Conservation (phyloP, 306 rosid genomes). For the Arachis hypogaea region DNA sequence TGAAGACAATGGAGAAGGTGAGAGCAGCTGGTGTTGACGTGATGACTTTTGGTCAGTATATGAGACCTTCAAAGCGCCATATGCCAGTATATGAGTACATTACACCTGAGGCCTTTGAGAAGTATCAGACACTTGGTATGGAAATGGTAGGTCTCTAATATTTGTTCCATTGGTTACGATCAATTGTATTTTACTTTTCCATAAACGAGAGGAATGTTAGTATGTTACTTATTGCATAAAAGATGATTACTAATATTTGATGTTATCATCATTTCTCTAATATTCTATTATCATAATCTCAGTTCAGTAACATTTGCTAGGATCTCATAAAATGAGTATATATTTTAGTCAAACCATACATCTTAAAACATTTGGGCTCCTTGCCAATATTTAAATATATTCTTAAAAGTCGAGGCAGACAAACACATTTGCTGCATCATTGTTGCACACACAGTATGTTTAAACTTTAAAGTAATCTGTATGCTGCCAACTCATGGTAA, state of each 20-base stretch:
- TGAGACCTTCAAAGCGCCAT: slow-evolving; percentile 99
- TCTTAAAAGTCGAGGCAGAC: slow-evolving; percentile 12
- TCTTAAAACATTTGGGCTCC: slow-evolving; percentile 21
- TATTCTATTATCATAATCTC: not conserved
- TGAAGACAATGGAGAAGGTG: slow-evolving; percentile 98
- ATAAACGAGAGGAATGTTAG: slow-evolving; percentile 23
- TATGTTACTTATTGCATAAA: not conserved
- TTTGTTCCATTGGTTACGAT: slow-evolving; percentile 16
- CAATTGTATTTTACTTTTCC: not conserved
- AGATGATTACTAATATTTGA: slow-evolving; percentile 25
- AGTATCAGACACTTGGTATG: slow-evolving; percentile 83
- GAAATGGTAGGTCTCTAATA: slow-evolving; percentile 72
- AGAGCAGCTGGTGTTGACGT: slow-evolving; percentile 98
- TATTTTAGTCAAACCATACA: slow-evolving; percentile 12
- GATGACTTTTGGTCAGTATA: slow-evolving; percentile 97
- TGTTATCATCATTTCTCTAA: slow-evolving; percentile 28
- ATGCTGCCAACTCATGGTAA: slow-evolving; percentile 12
- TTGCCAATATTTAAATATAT: slow-evolving; percentile 23
- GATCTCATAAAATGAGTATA: slow-evolving; percentile 4
- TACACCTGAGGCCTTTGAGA: slow-evolving; percentile 93
- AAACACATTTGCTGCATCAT: slow-evolving; percentile 2
- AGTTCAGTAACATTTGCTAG: slow-evolving; percentile 26
- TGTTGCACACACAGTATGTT: slow-evolving; percentile 20
- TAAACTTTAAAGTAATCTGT: slow-evolving; percentile 21
- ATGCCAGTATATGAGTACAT: slow-evolving; percentile 96